Evolutionary conservation across 331 rosid genomes (phyloP), one percentile per base, ranked within the genome.

Genomic region (Quercus phellos): DNA sequence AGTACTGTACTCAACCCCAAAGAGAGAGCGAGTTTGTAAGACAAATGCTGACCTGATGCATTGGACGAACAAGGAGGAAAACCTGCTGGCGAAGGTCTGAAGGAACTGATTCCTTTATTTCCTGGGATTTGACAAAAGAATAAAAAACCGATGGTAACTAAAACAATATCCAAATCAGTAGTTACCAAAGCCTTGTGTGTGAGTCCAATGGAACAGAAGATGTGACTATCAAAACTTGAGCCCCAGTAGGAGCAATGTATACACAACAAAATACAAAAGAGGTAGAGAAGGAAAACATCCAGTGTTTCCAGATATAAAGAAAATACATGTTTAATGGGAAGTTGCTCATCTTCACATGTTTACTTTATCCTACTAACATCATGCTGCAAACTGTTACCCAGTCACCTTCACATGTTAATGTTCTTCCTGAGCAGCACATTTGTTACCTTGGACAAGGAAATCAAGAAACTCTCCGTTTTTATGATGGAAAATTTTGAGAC

Each of bases 51-150:
- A 91, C 99, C 98, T 95, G 99, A 88, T 87, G 98, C 98, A 95
- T 95, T 64, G 99, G 99, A 58, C 94, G 97, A 79, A 95, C 96
- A 54, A 95, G 83, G 79, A 93, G 95, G 43, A 97, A 95, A 72
- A 91, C 94, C 81, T 91, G 96, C 77, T 95, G 99, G 74, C 99
- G 91, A 74, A 93, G 77, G 79, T 95, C 99, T 5, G 97, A 91
- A 63, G 70, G 68, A 53, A 88, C 96, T 10, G 92, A 88, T 69
- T 86, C 92, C 86, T 93, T 91, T 70, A 93, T 89, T 75, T 95
- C 99, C 99, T 95, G 85, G 19, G 27, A 63, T 58, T 34, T 63
- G 54, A 75, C 66, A n/a, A 74, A 74, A 73, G 70, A 71, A 30
- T 60, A 80, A 70, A 78, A 71, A 34, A 19, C 14, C 14, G 22